Base-by-base conservation (phyloP, 306 rosid genomes). In the Calophaca sinica region DNA sequence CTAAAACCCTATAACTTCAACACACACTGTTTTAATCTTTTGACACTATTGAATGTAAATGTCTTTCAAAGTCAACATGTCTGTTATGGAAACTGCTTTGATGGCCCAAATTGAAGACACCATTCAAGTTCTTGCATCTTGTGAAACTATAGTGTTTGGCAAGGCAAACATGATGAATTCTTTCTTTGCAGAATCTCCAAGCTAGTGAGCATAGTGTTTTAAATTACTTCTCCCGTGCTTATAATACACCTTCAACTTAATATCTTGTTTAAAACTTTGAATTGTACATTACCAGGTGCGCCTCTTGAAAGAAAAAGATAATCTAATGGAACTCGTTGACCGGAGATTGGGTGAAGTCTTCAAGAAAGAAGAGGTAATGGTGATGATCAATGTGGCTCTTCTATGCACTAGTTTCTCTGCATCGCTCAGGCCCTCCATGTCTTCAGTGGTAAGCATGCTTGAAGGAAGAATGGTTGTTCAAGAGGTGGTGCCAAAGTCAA, bases 401-500 rank as follows among this genome's bases (percentile, higher is more conserved):
- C 26, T 76, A 44, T 84, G 82, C 73, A 53, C 87, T 15, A 59
- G 57, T 57, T 51, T 33, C 33, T 49, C 84, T 29, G 66, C 79
- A 4, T 5, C 62, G 0, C 57, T 39, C 2, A 59, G 87, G 76
- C 87, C 87, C 1, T 6, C 80, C 51, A 84, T 84, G 87, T 72
- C 84, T 76, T 76, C 65, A 7, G 87, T 80, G 14, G 65, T 83
- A 63, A 83, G 83, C 86, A 83, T 83, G 75, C 84, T 83, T 57
- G 81, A 83, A 75, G 86, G 84, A 39, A 84, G 45, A 67, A 66
- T 53, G 2, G 5, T 13, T 45, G 76, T 71, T 44, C 53, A 62
- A 28, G 87, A 83, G 49, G n/a, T 68, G 9, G 52, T 50, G 36
- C 32, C 67, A 31, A 61, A 74, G 20, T 14, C 68, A 42, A 79